Base-by-base conservation (phyloP, 768 basidiomycete genomes). In the Termitomyces sp. region DNA sequence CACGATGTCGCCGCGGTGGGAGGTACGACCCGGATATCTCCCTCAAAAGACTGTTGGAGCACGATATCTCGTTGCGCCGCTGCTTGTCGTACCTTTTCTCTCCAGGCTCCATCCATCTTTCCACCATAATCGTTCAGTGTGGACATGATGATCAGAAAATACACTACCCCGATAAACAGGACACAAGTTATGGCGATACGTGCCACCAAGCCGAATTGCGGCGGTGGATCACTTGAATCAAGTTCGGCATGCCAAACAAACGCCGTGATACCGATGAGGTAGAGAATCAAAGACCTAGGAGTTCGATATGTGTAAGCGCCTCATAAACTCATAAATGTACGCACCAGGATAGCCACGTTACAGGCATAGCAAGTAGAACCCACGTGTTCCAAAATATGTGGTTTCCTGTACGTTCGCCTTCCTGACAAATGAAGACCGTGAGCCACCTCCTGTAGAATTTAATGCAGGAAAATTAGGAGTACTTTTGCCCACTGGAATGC, bases 301-400 rank as follows among this genome's bases (percentile, higher is more conserved):
- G 1, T 6, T 6, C 8, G 30, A 6, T 9, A 9, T 30, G 30
- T 9, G 9, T 30, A 5, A 30, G 30, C 3, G 4, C 30, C 30
- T 9, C 1, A 9, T 6, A 30, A 30, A 30, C 1, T 9, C 8
- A 9, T 30, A 5, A 34, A 6, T 17, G 9, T 28, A 54, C 65
- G 9, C 55, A 83, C 85, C 85, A 89, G 6, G 85, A 78, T 53
- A 88, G 78, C 82, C 85, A 89, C 9, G 87, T 68, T 0, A 77
- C 81, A 0, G 87, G 87, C 72, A 84, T 76, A 3, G 83, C 76
- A 40, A 85, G 70, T 8, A 85, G 57, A 7, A 84, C 77, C 82
- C 84, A 84, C 12, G 84, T 79, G 57, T 85, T 85, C 83, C 83
- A 68, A 60, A 57, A 60, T 32, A 65, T 64, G 24, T 58, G 28